Conservation (phyloP, 495 filamentous ascomycete species). For the Neurospora africana region DNA sequence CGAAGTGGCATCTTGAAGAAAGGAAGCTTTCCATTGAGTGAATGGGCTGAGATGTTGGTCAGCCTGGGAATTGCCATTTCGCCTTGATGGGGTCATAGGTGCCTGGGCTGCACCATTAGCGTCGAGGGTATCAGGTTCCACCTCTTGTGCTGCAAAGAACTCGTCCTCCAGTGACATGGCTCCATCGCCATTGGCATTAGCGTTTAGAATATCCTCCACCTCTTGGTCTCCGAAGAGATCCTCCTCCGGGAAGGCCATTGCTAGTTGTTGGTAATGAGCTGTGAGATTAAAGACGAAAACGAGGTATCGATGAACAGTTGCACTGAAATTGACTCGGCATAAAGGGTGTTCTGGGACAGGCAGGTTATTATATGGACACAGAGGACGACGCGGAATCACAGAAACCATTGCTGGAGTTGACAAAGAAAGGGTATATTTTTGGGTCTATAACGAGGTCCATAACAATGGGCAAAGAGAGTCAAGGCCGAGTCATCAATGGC, state of each 20-base stretch:
- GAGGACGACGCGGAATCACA: background rate
- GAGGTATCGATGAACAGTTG: background rate
- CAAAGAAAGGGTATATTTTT: background rate
- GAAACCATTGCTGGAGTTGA: background rate
- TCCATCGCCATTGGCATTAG: background rate
- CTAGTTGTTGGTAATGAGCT: background rate
- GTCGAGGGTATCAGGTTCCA: background rate
- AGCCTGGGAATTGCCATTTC: background rate
- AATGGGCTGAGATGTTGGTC: background rate
- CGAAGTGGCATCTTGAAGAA: background rate
- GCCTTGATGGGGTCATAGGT: background rate
- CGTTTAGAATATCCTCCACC: background rate
- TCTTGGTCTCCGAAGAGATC: background rate
- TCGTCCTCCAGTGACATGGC: background rate
- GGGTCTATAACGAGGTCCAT: background rate
- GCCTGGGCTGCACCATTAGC: background rate
- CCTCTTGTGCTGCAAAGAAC: background rate
- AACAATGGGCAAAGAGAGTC: background rate
- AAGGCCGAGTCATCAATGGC: background rate
- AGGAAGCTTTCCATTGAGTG: background rate
- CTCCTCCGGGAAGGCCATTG: background rate
- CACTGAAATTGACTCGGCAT: background rate
- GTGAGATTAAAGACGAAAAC: background rate
- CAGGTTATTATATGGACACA: background rate
- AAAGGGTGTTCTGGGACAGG: background rate